phyloP scores from a whole-genome alignment of 2,329 filamentous ascomycete species.

The Talaromyces funiculosus region DNA sequence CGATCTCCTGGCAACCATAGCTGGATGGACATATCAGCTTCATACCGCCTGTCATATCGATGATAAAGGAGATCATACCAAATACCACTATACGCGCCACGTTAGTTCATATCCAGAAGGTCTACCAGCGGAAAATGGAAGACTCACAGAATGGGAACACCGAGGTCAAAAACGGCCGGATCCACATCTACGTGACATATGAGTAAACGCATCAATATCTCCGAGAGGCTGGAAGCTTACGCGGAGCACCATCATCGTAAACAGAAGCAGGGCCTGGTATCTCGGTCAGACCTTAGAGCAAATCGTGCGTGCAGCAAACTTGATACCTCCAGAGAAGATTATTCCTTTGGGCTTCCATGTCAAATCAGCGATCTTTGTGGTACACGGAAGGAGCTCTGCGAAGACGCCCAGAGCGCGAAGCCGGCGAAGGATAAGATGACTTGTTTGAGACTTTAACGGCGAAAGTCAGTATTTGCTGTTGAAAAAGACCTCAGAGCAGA shows the following conservation, averaged over 20 bases:
- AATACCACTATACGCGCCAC: neutral
- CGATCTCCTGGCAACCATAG: constrained; percentile 65
- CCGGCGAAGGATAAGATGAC: constrained; percentile 68
- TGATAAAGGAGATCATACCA: neutral
- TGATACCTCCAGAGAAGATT: constrained; percentile 7
- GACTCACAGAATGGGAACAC: constrained; percentile 43
- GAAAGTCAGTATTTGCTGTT: neutral
- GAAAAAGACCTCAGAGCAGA: neutral
- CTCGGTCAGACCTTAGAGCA: constrained; percentile 73
- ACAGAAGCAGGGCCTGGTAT: constrained; percentile 62
- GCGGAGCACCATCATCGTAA: constrained; percentile 70
- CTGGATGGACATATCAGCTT: constrained; percentile 29
- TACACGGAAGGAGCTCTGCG: constrained; percentile 78
- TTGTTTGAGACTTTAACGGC: constrained; percentile 53
- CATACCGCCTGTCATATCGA: neutral
- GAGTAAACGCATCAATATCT: neutral
- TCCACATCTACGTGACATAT: constrained; percentile 48
- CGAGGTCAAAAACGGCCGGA: constrained; percentile 71
- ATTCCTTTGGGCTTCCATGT: constrained; percentile 77
- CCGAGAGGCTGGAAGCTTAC: constrained; percentile 29
- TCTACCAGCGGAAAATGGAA: constrained; percentile 25
- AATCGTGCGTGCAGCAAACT: constrained; percentile 25
- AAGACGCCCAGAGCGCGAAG: constrained; percentile 76
- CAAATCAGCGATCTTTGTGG: constrained; percentile 60
- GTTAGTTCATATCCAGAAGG: constrained; percentile 51